Conservation (phyloP, 2,329 filamentous ascomycete genomes). For the Neophaeococcomyces mojaviensis region DNA sequence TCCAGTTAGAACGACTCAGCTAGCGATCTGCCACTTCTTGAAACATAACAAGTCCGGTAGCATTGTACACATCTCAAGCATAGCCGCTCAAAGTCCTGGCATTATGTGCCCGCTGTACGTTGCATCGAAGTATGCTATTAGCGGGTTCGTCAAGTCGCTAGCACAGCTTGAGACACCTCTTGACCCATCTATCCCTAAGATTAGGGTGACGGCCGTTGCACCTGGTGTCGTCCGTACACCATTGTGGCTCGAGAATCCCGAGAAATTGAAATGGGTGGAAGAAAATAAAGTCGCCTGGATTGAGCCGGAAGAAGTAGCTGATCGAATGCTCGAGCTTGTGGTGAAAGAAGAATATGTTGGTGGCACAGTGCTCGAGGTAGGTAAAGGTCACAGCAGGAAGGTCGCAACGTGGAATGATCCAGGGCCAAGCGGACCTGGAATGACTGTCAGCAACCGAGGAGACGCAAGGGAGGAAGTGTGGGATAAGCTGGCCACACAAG, state of each 20-base stretch:
- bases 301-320: conserved; percentile 53
- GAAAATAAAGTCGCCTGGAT: conserved; percentile 47
- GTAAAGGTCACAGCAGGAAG: conserved; percentile 42
- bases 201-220: conserved; percentile 53
- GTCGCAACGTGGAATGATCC: conserved; percentile 45
- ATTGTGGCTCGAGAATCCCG: conserved; percentile 54
- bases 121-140: conserved; percentile 44
- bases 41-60: conserved; percentile 28
- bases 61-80: conserved; percentile 41
- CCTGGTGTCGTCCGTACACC: conserved; percentile 56
- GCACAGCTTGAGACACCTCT: conserved; percentile 40
- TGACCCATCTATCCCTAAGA: conserved; percentile 29
- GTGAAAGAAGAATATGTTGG: conserved; percentile 38
- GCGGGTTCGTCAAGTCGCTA: conserved; percentile 43
- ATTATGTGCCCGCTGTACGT: conserved; percentile 40
- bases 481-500: conserved; percentile 38
- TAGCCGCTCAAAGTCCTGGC: conserved; percentile 35
- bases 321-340: conserved; percentile 50
- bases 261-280: conserved; percentile 49
- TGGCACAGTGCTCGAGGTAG: conserved; percentile 51
- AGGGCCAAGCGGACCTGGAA: conserved; percentile 41
- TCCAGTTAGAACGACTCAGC: conserved; percentile 44
- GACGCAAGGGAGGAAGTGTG: conserved; percentile 44
- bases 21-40: conserved; percentile 43
- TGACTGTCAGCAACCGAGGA: conserved; percentile 37